Conservation (phyloP, 768 basidiomycete species). For the Amanita exitialis region DNA sequence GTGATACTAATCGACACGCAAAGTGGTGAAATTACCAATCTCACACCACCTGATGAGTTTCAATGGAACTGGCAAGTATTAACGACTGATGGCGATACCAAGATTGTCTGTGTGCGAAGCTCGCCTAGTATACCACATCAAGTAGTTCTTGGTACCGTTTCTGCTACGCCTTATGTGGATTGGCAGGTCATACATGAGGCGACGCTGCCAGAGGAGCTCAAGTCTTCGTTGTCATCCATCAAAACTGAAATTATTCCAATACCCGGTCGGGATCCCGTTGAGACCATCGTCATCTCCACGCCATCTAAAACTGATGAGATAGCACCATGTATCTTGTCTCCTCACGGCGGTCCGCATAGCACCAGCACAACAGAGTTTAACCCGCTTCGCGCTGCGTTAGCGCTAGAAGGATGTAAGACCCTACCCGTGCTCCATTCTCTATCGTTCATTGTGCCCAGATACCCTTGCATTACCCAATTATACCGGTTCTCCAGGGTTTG, state of each 20-base stretch:
- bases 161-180: neutral
- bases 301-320: too few relatives aligned
- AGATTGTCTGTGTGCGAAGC: conserved; percentile 41
- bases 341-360: conserved; percentile 59
- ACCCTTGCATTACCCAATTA: conserved; percentile 36
- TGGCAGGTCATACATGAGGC: neutral
- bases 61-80: conserved; percentile 39
- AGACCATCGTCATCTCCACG: too few relatives aligned
- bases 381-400: conserved; percentile 31
- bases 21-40: conserved; percentile 29
- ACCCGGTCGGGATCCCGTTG: too few relatives aligned
- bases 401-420: conserved; percentile 51
- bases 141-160: conserved; percentile 31
- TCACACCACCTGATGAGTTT: conserved; percentile 12
- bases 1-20: conserved; percentile 31
- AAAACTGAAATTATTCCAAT: too few relatives aligned
- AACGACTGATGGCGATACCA: conserved; percentile 31
- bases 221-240: conserved; percentile 29
- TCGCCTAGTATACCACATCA: conserved; percentile 35
- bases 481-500: too few relatives aligned
- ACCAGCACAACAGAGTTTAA: conserved; percentile 37
- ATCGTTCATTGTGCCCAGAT: conserved; percentile 19
- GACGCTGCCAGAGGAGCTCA: conserved; percentile 21
- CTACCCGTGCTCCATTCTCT: neutral
- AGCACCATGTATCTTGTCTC: conserved; percentile 32